A percentile compares a stretch with the other conserved stretches of the same genome.
Conservation (phyloP, 306 rosid species). For the Styphnolobium japonicum region DNA sequence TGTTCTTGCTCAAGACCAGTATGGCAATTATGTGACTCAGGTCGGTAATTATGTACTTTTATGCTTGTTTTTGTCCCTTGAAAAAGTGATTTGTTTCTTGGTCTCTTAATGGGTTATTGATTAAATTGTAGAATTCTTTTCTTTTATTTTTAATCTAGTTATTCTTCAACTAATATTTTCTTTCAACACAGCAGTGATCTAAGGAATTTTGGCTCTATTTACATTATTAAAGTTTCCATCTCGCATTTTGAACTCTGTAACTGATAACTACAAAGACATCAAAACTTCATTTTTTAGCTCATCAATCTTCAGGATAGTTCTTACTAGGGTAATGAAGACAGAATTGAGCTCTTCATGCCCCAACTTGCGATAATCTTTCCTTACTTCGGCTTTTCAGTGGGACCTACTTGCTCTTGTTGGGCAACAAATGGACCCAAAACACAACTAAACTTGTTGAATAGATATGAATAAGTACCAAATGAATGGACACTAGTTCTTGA, state of each 20-base stretch:
- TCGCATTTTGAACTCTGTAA: not conserved
- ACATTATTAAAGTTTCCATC: not conserved
- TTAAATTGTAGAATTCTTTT: not conserved
- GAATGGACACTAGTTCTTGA: no score
- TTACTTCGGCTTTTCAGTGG: not conserved
- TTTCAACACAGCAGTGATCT: not conserved
- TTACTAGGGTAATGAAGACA: not conserved
- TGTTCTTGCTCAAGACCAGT: slow-evolving; percentile 67
- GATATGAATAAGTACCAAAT: not conserved
- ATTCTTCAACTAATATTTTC: not conserved
- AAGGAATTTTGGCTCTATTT: not conserved
- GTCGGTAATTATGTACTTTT: slow-evolving; percentile 25
- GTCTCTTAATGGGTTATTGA: not conserved
- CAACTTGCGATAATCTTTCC: not conserved
- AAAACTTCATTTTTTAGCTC: not conserved
- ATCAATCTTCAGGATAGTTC: no score
- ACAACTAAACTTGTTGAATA: not conserved
- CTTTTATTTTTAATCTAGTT: not conserved
- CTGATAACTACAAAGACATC: not conserved
- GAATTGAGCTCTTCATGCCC: not conserved
- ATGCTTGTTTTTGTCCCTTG: not conserved
- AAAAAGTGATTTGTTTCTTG: not conserved
- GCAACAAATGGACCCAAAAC: not conserved
- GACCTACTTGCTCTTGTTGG: not conserved
- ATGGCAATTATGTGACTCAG: slow-evolving; percentile 76